Percentiles rank a stretch among this genome's conserved stretches.
phyloP scores from a whole-genome alignment of 352 stramenopile genomes.

The Phytophthora chlamydospora region DNA sequence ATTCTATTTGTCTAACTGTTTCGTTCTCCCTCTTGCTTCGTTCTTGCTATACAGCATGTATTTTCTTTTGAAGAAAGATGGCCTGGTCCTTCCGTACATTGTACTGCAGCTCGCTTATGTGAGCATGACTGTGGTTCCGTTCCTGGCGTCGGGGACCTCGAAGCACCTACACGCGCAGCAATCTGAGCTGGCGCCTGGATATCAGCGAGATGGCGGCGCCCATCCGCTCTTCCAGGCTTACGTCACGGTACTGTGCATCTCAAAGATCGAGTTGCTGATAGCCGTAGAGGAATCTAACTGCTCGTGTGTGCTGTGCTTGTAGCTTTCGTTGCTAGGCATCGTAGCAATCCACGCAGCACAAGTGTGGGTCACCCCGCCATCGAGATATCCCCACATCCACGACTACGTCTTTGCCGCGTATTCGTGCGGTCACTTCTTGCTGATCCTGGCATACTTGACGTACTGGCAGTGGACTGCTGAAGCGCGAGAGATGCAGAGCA shows the following conservation, averaged over 20 bases:
- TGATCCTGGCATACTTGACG: constrained; percentile 77
- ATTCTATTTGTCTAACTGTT: background rate
- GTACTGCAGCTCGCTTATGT: constrained; percentile 64
- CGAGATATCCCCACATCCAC: constrained; percentile 81
- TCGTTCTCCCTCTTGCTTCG: background rate
- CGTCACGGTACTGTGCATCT: constrained; percentile 48
- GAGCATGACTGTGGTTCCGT: constrained; percentile 52
- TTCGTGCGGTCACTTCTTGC: constrained; percentile 78
- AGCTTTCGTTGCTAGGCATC: constrained; percentile 67
- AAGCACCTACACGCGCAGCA: constrained; percentile 37
- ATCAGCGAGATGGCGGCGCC: constrained; percentile 41
- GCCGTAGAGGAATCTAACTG: constrained; percentile 7
- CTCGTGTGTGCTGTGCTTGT: constrained; percentile 7
- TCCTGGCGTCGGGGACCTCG: constrained; percentile 29
- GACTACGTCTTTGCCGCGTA: constrained; percentile 87
- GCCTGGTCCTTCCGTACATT: constrained; percentile 72
- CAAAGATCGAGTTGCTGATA: background rate
- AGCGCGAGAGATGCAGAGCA: constrained; percentile 12
- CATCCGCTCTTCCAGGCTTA: constrained; percentile 46
- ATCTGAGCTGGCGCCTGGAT: constrained; percentile 38
- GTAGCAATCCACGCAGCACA: constrained; percentile 65
- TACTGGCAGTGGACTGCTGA: constrained; percentile 84
- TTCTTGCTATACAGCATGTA: constrained; percentile 66
- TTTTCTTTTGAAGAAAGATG: constrained; percentile 87
- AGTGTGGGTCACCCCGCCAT: constrained; percentile 46